Base-by-base conservation (phyloP, 2,329 filamentous ascomycete genomes). In the Colletotrichum sp. region DNA sequence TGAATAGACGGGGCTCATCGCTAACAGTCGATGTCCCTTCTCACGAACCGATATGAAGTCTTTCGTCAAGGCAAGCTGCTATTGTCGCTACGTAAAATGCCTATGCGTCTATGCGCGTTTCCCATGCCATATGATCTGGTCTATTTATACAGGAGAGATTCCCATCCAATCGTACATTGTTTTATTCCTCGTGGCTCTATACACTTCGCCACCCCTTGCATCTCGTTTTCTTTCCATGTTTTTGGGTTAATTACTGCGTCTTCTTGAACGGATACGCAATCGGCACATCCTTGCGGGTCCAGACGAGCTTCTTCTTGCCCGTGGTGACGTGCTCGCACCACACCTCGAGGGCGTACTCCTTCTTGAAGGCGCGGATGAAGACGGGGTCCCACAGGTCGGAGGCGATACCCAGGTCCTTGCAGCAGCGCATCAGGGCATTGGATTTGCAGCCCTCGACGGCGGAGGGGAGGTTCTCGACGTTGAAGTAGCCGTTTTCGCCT, bases 381-480 rank as follows among this genome's bases (percentile, higher is more conserved):
- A 95, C 89, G 44, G 97, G 97, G 87, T 99, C 97, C 97, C 97
- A 99, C 24, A 99, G 90, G 86, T 99, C 97, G 78, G 94, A 96
- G 2, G 95, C 97, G 79, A 99, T 94, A 44, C 97, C 97, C 36
- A 99, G 88, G 85, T 99, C 97, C 88, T 99, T 99, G 89, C 97
- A 99, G 90, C 96, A 99, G 75, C 97, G 95, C 93, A 99, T 98
- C 79, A 99, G 90, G 15, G 97, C 97, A 83, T 99, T 99, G 78
- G 96, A 98, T 87, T 98, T 98, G 90, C 96, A 98, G 69, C 97
- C 97, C 86, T 99, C 97, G 76, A 96, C 96, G 10, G 97, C 96
- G 2, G 96, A 98, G 30, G 97, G 96, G 78, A 99, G 96, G 71
- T 94, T 94, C 80, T 98, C 96, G 39, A 95, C 91, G 80, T 91